phyloP scores from a whole-genome alignment of 352 stramenopile species.

The Phytophthora sojae region DNA sequence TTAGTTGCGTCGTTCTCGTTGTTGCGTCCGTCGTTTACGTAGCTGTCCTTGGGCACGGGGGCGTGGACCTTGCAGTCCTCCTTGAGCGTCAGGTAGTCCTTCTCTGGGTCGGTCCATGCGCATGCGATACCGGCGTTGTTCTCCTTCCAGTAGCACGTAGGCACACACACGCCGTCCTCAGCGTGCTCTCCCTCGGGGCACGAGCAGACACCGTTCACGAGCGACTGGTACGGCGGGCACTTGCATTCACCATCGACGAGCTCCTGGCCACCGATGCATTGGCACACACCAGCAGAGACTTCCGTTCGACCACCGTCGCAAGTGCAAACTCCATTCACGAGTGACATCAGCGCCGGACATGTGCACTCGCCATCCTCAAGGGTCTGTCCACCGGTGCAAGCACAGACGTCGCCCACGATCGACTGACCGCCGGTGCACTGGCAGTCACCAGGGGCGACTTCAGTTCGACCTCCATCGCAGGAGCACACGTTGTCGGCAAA shows the following conservation, averaged over 20 bases:
- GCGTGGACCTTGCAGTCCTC: conserved; percentile 12
- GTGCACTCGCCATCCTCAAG: not conserved
- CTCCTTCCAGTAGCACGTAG: conserved; percentile 20
- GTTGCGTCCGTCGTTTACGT: conserved; percentile 24
- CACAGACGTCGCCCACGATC: conserved; percentile 1
- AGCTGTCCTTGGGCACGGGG: conserved; percentile 31
- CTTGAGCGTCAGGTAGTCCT: conserved; percentile 3
- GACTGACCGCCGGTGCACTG: not conserved
- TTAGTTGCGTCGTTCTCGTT: conserved; percentile 18
- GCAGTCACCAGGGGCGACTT: not conserved
- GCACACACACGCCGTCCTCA: not conserved
- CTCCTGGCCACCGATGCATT: not conserved
- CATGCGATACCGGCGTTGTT: conserved; percentile 13
- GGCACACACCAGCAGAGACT: not conserved
- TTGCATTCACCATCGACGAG: not conserved
- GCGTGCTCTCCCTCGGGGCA: not conserved
- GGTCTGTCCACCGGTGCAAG: conserved; percentile 3
- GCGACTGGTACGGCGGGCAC: not conserved
- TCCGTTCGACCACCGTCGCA: not conserved
- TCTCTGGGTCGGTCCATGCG: not conserved
- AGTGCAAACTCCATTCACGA: not conserved
- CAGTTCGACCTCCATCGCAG: not conserved
- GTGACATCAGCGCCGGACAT: not conserved
- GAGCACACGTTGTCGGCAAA: not conserved
- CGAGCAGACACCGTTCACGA: not conserved